A percentile compares a stretch with the other conserved stretches of the same genome.
phyloP scores from a whole-genome alignment of 2,329 filamentous ascomycete species.

The Parasarocladium wereldwijsianum region DNA sequence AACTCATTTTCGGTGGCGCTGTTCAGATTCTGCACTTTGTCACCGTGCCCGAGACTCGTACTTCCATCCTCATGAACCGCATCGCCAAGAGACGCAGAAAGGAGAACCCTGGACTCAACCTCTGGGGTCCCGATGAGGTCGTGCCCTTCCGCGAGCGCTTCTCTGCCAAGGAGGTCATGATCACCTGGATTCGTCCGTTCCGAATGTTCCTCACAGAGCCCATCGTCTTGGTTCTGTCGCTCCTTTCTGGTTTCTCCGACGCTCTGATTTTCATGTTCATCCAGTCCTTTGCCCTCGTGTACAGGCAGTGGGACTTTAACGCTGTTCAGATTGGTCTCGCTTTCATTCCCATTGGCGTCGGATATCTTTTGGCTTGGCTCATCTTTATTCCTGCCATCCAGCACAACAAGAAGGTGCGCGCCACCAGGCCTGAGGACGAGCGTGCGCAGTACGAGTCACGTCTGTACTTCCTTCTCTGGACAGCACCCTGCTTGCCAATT shows the following conservation, averaged over 20 bases:
- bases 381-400: slow-evolving; percentile 43
- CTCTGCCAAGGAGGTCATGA: slow-evolving; percentile 38
- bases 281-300: slow-evolving; percentile 55
- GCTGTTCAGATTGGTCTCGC: slow-evolving; percentile 40
- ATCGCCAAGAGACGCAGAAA: slow-evolving; percentile 61
- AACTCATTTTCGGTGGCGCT: slow-evolving; percentile 60
- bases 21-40: slow-evolving; percentile 54
- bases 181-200: slow-evolving; percentile 50
- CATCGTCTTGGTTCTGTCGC: slow-evolving; percentile 55
- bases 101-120: slow-evolving; percentile 34
- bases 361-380: slow-evolving; percentile 48
- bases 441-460: slow-evolving; percentile 55
- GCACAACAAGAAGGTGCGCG: slow-evolving; percentile 34
- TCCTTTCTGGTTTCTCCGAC: slow-evolving; percentile 59
- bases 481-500: slow-evolving; percentile 44
- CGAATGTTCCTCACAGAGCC: slow-evolving; percentile 62
- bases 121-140: slow-evolving; percentile 63
- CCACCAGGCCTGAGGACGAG: slow-evolving; percentile 35
- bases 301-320: slow-evolving; percentile 50
- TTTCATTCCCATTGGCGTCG: slow-evolving; percentile 52
- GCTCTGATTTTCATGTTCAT: slow-evolving; percentile 68
- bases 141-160: slow-evolving; percentile 44
- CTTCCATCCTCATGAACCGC: slow-evolving; percentile 61
- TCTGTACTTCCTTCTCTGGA: slow-evolving; percentile 50
- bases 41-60: slow-evolving; percentile 63